Percentiles rank a stretch among this genome's conserved stretches.
Conservation (phyloP, 1,284 basidiomycete species). For the Cystobasidiaceae sp. region DNA sequence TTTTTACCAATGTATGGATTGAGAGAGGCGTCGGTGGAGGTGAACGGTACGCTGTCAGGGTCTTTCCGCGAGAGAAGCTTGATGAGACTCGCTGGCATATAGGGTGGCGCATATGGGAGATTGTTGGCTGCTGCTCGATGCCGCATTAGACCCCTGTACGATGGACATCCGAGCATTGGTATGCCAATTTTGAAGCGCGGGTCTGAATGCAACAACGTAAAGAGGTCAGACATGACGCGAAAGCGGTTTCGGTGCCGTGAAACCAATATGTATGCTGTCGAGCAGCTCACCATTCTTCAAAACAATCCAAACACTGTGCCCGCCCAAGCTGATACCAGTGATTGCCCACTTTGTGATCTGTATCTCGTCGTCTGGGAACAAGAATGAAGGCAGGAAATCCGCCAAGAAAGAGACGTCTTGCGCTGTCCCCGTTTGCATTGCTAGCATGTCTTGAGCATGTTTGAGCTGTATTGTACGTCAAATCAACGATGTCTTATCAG, state of each 20-base stretch:
- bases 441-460: conserved; percentile 29
- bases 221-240: background rate
- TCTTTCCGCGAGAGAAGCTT: conserved; percentile 52
- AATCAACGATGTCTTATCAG: background rate
- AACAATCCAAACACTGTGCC: conserved; percentile 68
- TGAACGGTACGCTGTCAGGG: conserved; percentile 43
- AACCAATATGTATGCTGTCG: background rate
- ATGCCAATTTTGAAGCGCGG: conserved; percentile 65
- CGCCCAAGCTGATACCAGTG: conserved; percentile 68
- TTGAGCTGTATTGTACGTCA: conserved; percentile 10
- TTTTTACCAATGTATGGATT: conserved; percentile 66
- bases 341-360: conserved; percentile 61
- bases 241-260: too few species aligned
- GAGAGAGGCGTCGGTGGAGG: conserved; percentile 38
- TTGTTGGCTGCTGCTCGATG: conserved; percentile 54
- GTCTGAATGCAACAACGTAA: conserved; percentile 51
- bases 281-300: conserved; percentile 62
- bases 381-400: conserved; percentile 68
- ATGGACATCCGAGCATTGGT: conserved; percentile 69
- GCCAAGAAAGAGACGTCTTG: conserved; percentile 73
- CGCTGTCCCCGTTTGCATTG: conserved; percentile 50
- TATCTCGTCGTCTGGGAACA: conserved; percentile 67
- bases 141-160: conserved; percentile 60
- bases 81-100: conserved; percentile 57
- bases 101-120: conserved; percentile 52